Conservation (phyloP, 2,329 filamentous ascomycete genomes). For the Colletotrichum lupini region DNA sequence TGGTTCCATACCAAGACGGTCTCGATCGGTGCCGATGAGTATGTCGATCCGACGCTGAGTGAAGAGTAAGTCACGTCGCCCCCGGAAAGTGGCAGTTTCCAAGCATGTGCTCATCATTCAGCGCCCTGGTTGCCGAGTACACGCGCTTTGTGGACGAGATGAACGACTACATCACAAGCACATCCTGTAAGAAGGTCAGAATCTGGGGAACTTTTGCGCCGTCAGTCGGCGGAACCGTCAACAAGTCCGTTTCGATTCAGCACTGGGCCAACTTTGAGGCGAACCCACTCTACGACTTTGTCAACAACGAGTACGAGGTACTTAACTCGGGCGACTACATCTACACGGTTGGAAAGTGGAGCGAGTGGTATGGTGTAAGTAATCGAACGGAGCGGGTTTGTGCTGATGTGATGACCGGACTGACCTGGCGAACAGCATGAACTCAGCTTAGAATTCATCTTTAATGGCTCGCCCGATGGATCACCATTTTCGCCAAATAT, state of each 20-base stretch:
- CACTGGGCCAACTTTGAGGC: slow-evolving; percentile 49
- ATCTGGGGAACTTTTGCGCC: slow-evolving; percentile 62
- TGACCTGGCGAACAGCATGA: slow-evolving; percentile 2
- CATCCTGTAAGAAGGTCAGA: slow-evolving; percentile 26
- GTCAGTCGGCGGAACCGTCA: slow-evolving; percentile 19
- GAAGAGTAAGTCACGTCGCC: slow-evolving; percentile 40
- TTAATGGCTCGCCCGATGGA: slow-evolving; percentile 35
- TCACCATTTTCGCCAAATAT: slow-evolving; percentile 39
- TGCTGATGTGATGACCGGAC: not conserved
- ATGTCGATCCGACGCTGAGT: slow-evolving; percentile 48
- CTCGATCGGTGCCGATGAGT: slow-evolving; percentile 67
- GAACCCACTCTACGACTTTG: slow-evolving; percentile 37
- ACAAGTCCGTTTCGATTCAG: slow-evolving; percentile 40
- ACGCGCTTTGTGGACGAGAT: slow-evolving; percentile 58
- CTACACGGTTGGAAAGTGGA: slow-evolving; percentile 41
- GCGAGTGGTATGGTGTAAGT: slow-evolving; percentile 26
- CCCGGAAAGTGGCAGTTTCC: rapidly evolving
- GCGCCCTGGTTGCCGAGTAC: slow-evolving; percentile 57
- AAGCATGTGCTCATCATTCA: not conserved
- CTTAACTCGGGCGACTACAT: slow-evolving; percentile 41
- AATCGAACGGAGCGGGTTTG: not conserved
- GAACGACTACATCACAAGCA: slow-evolving; percentile 57
- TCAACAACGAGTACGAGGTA: slow-evolving; percentile 39
- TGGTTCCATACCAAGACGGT: slow-evolving; percentile 67
- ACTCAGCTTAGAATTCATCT: slow-evolving; percentile 37